These are phyloP conservation scores for Pestalotiopsis sp. DNA, from an alignment of 2,329 filamentous ascomycete species.

Conservation along the genomic window DNA sequence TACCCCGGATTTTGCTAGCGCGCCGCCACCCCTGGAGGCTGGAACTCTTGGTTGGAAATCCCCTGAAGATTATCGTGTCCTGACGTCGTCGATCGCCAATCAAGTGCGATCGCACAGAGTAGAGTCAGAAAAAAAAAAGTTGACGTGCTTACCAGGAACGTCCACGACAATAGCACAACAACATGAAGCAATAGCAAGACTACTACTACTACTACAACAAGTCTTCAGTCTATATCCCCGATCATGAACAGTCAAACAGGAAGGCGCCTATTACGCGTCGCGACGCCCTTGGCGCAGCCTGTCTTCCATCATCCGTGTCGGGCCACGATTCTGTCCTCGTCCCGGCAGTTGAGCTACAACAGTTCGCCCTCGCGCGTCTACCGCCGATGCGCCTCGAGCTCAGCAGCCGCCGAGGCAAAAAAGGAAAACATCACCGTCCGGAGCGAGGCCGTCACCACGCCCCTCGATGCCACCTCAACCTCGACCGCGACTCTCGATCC, in stretches of 20 bases:
- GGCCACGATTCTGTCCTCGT: background rate
- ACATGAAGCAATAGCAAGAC: background rate
- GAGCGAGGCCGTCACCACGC: slow-evolving; percentile 11
- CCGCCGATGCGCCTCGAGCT: slow-evolving; percentile 10
- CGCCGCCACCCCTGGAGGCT: background rate
- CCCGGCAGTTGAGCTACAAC: background rate
- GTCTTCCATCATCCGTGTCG: background rate
- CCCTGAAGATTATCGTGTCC: slow-evolving; percentile 1
- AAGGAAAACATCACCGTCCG: background rate
- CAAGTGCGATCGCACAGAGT: background rate
- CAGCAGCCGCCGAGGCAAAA: slow-evolving; percentile 9
- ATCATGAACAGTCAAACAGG: slow-evolving; percentile 13
- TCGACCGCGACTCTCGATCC: slow-evolving; percentile 3
- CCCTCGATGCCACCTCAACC: slow-evolving; percentile 15
- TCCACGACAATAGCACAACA: background rate
- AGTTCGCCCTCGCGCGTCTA: background rate
- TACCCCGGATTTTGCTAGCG: slow-evolving; percentile 7
- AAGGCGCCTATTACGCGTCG: slow-evolving; percentile 15
- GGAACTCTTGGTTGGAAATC: background rate
- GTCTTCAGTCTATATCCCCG: background rate
- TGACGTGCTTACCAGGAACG: background rate
- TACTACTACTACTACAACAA: background rate
- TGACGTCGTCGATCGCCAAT: slow-evolving; percentile 17
- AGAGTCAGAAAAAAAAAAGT: background rate
- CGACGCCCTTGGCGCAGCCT: slow-evolving; percentile 1